These are phyloP conservation scores for Zygotorulaspora mrakii DNA, from an alignment of 1,139 yeast species.

Conservation along the genomic window DNA sequence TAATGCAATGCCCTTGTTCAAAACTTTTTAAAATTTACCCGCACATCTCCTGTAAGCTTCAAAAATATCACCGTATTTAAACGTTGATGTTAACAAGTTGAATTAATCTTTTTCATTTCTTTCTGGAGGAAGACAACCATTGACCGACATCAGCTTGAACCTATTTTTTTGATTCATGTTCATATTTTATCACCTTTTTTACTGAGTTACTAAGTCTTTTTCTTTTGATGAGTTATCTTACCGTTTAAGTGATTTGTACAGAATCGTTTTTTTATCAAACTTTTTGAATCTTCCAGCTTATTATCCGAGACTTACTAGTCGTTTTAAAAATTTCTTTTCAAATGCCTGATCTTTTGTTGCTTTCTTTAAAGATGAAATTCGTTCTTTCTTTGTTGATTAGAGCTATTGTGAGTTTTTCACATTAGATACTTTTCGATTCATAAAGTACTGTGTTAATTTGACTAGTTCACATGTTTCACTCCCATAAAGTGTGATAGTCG, in stretches of 20 bases:
- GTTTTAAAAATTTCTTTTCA: too few relatives aligned
- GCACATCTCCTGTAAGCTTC: not conserved
- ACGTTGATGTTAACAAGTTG: too few relatives aligned
- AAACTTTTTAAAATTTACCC: conserved; percentile 1
- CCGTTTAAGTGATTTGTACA: not conserved
- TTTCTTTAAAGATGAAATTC: not conserved
- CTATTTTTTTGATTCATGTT: not conserved
- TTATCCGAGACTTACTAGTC: too few relatives aligned
- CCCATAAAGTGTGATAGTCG: conserved; percentile 30
- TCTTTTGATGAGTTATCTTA: not conserved
- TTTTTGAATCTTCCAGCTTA: not conserved
- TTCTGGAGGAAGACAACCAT: conserved; percentile 2
- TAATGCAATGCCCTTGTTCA: not conserved
- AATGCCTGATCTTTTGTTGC: not conserved
- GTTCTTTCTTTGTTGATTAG: conserved; percentile 11
- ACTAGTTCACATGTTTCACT: conserved; percentile 24
- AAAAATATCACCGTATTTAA: not conserved
- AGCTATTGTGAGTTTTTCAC: conserved; percentile 25
- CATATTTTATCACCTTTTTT: conserved; percentile 1
- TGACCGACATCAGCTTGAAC: conserved; percentile 11
- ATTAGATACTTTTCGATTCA: conserved; percentile 16
- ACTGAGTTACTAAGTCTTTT: not conserved
- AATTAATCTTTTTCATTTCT: too few relatives aligned
- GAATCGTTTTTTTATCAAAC: too few relatives aligned
- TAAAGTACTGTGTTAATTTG: conserved; percentile 22